phyloP scores from a whole-genome alignment of 345 rosid species.

The Salix suchowensis region DNA sequence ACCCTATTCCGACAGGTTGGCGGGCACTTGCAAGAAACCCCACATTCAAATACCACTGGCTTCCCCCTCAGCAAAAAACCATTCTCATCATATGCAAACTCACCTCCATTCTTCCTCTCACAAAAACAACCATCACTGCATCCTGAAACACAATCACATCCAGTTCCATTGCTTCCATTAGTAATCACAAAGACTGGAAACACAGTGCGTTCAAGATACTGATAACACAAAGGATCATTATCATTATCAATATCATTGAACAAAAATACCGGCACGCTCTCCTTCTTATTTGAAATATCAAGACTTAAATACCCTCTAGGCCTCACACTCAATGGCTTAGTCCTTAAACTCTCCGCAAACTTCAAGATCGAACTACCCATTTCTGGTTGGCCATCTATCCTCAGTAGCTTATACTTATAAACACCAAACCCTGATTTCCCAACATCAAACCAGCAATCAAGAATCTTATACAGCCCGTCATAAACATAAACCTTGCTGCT shows the following conservation, averaged over 20 bases:
- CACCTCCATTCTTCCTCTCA: conserved; percentile 68
- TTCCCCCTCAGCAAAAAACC: conserved; percentile 70
- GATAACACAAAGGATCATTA: conserved; percentile 76
- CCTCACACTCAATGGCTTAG: conserved; percentile 51
- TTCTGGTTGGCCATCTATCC: conserved; percentile 74
- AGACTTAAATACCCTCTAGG: conserved; percentile 69
- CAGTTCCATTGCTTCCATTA: conserved; percentile 38
- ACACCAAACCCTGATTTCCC: conserved; percentile 94
- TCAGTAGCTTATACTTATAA: conserved; percentile 58
- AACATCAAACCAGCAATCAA: conserved; percentile 81
- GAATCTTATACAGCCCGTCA: conserved; percentile 80
- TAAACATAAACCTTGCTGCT: conserved; percentile 66
- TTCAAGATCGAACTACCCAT: conserved; percentile 76
- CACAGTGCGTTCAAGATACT: conserved; percentile 57
- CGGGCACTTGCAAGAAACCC: conserved; percentile 66
- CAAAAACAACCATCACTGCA: conserved; percentile 72
- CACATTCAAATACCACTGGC: conserved; percentile 79
- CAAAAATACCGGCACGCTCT: conserved; percentile 58
- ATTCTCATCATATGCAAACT: conserved; percentile 63
- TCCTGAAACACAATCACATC: conserved; percentile 65
- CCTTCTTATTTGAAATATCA: conserved; percentile 63
- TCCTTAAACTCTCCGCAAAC: conserved; percentile 59
- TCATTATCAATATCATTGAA: conserved; percentile 75
- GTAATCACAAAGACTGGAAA: conserved; percentile 51
- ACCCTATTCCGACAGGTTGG: conserved; percentile 75